Evolutionary conservation across 371 early-diverging fungal genomes (phyloP).

Genomic region (Saksenaea oblongispora): DNA sequence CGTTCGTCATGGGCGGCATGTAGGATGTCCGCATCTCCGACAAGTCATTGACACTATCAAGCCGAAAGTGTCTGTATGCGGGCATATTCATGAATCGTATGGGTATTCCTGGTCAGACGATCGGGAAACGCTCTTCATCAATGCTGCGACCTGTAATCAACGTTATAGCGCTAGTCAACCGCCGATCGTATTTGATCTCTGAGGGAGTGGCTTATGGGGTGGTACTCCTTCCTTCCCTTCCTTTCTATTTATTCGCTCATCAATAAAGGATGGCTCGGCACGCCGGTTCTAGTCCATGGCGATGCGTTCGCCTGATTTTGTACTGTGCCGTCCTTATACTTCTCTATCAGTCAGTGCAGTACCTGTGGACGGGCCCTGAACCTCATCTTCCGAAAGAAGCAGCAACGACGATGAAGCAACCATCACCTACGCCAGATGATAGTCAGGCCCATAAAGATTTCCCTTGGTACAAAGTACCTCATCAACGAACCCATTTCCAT

Average conservation of each 20-base stretch:
- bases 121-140: constrained; percentile 41
- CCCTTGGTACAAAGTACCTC: constrained; percentile 24
- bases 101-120: constrained; percentile 37
- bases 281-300: background rate
- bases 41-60: constrained; percentile 37
- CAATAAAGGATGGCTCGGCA: background rate
- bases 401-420: background rate
- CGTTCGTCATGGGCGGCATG: constrained; percentile 19
- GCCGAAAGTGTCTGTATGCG: constrained; percentile 52
- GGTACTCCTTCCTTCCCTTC: background rate
- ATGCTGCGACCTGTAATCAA: constrained; percentile 48
- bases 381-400: background rate
- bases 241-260: background rate
- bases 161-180: constrained; percentile 38
- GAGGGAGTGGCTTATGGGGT: background rate
- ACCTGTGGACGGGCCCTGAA: background rate
- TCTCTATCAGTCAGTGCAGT: background rate
- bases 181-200: constrained; percentile 55
- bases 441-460: background rate
- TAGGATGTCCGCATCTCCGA: constrained; percentile 47
- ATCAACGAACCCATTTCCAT: background rate
- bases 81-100: constrained; percentile 59
- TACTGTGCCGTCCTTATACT: background rate
- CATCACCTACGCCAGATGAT: background rate
- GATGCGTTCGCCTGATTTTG: background rate